phyloP scores from a whole-genome alignment of 768 basidiomycete genomes.

The Rhodotorula taiwanensis region DNA sequence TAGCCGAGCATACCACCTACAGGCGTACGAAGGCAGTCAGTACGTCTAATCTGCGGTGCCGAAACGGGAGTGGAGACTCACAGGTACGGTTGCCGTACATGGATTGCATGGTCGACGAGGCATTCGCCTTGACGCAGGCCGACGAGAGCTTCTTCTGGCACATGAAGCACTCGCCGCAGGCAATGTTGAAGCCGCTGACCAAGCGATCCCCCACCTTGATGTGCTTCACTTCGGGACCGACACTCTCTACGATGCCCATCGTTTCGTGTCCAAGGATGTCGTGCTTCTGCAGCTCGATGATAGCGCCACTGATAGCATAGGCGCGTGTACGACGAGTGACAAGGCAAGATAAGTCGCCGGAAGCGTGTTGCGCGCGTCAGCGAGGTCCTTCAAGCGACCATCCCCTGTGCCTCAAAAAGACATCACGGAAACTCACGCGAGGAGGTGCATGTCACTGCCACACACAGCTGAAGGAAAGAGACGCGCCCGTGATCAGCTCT shows the following conservation, averaged over 20 bases:
- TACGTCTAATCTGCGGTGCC: too few species aligned
- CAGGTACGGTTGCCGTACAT: constrained; percentile 53
- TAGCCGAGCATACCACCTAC: constrained; percentile 40
- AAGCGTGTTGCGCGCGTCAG: too few species aligned
- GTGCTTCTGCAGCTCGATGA: constrained; percentile 61
- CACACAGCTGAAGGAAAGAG: neutral
- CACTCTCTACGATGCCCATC: constrained; percentile 61
- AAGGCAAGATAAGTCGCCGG: neutral
- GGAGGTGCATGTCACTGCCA: neutral
- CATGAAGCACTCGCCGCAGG: constrained; percentile 47
- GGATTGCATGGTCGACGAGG: constrained; percentile 55
- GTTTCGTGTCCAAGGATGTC: constrained; percentile 62
- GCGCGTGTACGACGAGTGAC: too few species aligned
- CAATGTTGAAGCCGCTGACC: constrained; percentile 35
- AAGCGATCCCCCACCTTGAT: constrained; percentile 13
- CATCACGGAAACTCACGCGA: neutral
- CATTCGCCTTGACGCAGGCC: constrained; percentile 60
- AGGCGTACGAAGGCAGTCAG: too few species aligned
- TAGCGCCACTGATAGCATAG: constrained; percentile 56
- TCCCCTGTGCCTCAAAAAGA: neutral
- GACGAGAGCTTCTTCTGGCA: constrained; percentile 67
- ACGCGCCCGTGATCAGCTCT: too few species aligned
- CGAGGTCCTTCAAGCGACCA: neutral
- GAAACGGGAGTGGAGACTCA: constrained; percentile 48
- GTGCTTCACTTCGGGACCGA: constrained; percentile 55